Evolutionary conservation across 108 stramenopile species (phyloP).

Genomic region (Chaetoceros muelleri): DNA sequence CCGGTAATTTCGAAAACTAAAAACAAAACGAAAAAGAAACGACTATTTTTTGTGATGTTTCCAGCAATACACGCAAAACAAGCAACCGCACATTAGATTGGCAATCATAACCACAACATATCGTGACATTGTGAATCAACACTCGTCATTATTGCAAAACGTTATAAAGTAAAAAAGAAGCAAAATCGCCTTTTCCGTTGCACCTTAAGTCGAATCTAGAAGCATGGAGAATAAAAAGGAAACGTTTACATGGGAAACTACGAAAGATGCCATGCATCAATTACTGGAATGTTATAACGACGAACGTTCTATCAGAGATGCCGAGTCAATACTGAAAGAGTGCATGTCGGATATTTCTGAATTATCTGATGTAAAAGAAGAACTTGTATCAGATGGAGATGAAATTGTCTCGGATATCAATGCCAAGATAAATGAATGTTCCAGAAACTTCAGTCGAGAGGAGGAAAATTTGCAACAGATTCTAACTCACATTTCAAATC

Average conservation of each 20-base stretch:
- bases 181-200: too few species aligned
- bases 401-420: slow-evolving; percentile 7
- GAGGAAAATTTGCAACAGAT: slow-evolving; percentile 9
- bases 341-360: background rate
- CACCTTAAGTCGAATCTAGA: too few species aligned
- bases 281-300: background rate
- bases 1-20: too few species aligned
- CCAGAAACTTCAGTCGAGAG: slow-evolving; percentile 15
- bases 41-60: too few species aligned
- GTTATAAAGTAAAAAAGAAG: too few species aligned
- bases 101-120: too few species aligned
- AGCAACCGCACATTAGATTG: too few species aligned
- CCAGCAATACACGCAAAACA: too few species aligned
- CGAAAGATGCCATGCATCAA: background rate
- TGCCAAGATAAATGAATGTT: slow-evolving; percentile 4
- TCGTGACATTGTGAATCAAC: too few species aligned
- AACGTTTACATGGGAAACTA: background rate
- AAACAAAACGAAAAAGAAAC: too few species aligned
- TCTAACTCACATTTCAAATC: slow-evolving; percentile 12
- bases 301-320: background rate
- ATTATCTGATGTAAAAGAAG: background rate
- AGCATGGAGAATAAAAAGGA: background rate
- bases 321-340: background rate
- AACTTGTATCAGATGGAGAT: slow-evolving; percentile 4
- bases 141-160: too few species aligned